These are phyloP conservation scores for Meira nashicola DNA, from an alignment of 1,284 basidiomycete species.

Conservation along the genomic window DNA sequence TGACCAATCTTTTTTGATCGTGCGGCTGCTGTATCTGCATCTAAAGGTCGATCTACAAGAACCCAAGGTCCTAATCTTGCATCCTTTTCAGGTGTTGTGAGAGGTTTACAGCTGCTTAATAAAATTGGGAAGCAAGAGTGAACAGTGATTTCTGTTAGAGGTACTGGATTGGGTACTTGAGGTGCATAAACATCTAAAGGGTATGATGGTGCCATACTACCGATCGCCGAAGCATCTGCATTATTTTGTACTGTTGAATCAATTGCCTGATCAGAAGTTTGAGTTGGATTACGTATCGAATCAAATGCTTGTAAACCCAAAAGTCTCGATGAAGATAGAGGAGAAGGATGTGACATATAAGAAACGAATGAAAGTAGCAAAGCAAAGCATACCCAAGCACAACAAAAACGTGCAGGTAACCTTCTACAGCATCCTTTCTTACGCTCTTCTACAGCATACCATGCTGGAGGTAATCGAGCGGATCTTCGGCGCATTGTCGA, in stretches of 20 bases:
- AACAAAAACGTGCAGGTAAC: slow-evolving; percentile 6
- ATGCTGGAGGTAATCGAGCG: neutral
- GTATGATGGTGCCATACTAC: slow-evolving; percentile 17
- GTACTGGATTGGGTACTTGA: slow-evolving; percentile 33
- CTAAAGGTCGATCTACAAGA: slow-evolving; percentile 70
- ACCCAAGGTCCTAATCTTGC: slow-evolving; percentile 82
- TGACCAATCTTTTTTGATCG: neutral
- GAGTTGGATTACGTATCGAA: neutral
- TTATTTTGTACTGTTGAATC: neutral
- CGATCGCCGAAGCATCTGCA: no score
- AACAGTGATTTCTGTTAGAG: slow-evolving; percentile 68
- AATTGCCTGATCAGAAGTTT: neutral
- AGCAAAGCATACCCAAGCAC: slow-evolving; percentile 12
- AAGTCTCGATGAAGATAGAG: neutral
- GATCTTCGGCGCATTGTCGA: neutral
- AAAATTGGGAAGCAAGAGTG: slow-evolving; percentile 65
- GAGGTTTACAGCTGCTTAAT: slow-evolving; percentile 64
- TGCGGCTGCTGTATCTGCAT: slow-evolving; percentile 59
- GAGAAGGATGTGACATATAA: neutral
- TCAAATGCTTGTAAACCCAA: slow-evolving; percentile 14
- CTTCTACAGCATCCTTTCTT: slow-evolving; percentile 5
- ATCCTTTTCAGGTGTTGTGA: slow-evolving; percentile 67
- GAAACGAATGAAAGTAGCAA: slow-evolving; percentile 10
- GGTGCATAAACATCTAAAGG: slow-evolving; percentile 41
- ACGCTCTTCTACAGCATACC: neutral